Conservation (phyloP, 2,329 filamentous ascomycete species). For the Xylaria sp. region DNA sequence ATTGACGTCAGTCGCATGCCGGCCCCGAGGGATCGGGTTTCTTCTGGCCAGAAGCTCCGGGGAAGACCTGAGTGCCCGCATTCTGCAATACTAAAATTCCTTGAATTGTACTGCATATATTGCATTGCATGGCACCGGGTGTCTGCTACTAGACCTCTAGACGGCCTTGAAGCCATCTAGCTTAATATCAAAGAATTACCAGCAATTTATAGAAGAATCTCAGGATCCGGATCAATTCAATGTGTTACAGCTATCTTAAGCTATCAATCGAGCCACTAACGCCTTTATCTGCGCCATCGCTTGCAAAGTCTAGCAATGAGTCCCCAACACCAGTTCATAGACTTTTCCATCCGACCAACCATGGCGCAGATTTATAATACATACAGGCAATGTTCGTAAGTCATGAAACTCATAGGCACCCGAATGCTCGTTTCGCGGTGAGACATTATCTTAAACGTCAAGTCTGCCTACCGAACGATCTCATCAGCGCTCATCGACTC, state of each 20-base stretch:
- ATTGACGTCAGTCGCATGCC: slow-evolving; percentile 30
- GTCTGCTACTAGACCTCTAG: too few relatives aligned
- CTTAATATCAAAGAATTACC: not conserved
- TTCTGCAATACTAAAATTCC: too few relatives aligned
- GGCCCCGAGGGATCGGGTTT: not conserved
- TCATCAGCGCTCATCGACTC: slow-evolving; percentile 53
- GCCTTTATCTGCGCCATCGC: slow-evolving; percentile 17
- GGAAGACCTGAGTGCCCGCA: not conserved
- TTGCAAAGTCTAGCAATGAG: slow-evolving; percentile 35
- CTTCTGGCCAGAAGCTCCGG: not conserved
- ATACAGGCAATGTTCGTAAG: slow-evolving; percentile 23
- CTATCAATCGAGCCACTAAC: slow-evolving; percentile 31
- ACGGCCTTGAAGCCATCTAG: too few relatives aligned
- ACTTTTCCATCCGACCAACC: slow-evolving; percentile 32
- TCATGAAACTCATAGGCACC: slow-evolving; percentile 4
- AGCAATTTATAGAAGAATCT: not conserved
- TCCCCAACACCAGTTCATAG: slow-evolving; percentile 20
- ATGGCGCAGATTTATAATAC: slow-evolving; percentile 22
- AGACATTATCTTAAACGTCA: not conserved
- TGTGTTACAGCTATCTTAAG: slow-evolving; percentile 12
- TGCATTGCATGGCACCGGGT: too few relatives aligned
- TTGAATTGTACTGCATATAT: not conserved
- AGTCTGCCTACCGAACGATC: slow-evolving; percentile 34
- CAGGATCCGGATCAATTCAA: slow-evolving; percentile 26
- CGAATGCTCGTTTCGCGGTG: not conserved